These are phyloP conservation scores for Conidiobolus incongruus DNA, from an alignment of 371 early-diverging fungal genomes.

Conservation along the genomic window DNA sequence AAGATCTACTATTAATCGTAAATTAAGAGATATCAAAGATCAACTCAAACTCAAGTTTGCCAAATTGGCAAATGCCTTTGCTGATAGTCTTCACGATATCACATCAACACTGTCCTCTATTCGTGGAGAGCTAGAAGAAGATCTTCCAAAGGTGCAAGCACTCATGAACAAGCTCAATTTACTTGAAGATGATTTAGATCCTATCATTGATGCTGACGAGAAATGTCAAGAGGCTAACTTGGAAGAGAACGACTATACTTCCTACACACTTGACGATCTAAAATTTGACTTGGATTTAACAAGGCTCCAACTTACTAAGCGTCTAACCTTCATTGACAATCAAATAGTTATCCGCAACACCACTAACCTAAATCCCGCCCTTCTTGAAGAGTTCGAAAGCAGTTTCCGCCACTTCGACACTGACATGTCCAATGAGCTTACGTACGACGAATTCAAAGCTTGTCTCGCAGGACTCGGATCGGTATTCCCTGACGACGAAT, in stretches of 20 bases:
- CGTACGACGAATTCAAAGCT: slow-evolving; percentile 53
- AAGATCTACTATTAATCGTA: slow-evolving; percentile 50
- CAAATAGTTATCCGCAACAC: slow-evolving; percentile 40
- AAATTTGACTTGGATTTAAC: slow-evolving; percentile 61
- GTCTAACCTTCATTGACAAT: slow-evolving; percentile 76
- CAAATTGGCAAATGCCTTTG: slow-evolving; percentile 51
- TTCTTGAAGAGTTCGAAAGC: slow-evolving; percentile 78
- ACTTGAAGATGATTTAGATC: slow-evolving; percentile 23
- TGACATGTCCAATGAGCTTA: slow-evolving; percentile 44
- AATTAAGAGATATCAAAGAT: slow-evolving; percentile 65
- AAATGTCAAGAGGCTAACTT: slow-evolving; percentile 64
- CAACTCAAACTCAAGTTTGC: slow-evolving; percentile 44
- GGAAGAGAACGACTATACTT: slow-evolving; percentile 84
- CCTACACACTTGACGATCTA: slow-evolving; percentile 70
- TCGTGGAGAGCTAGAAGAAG: slow-evolving; percentile 39
- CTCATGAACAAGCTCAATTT: slow-evolving; percentile 21
- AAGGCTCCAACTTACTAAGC: slow-evolving; percentile 57
- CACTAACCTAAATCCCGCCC: slow-evolving; percentile 79
- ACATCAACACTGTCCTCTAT: slow-evolving; percentile 37
- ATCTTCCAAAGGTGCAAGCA: slow-evolving; percentile 17
- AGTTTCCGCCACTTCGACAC: slow-evolving; percentile 80
- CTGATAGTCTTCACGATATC: slow-evolving; percentile 30
- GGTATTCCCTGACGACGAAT: slow-evolving; percentile 45
- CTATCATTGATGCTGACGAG: slow-evolving; percentile 31
- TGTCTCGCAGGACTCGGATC: slow-evolving; percentile 69